Conservation (phyloP, 208 protist genomes). For the Acanthamoeba royreba region DNA sequence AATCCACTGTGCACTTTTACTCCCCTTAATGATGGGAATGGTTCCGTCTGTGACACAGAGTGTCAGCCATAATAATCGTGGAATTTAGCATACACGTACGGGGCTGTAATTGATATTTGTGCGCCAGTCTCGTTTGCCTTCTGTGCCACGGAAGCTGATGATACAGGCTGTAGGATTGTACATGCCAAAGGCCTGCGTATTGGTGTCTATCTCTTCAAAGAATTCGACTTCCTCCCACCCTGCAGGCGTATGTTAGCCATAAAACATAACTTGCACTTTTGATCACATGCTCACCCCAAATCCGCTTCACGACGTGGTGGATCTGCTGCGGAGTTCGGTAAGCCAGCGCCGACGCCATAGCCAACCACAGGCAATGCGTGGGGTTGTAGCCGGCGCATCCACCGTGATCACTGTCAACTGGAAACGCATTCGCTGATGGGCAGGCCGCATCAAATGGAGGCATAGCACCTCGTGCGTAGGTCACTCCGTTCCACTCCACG, state of each 20-base stretch:
- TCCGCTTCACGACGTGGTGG: neutral
- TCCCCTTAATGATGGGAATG: neutral
- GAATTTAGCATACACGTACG: neutral
- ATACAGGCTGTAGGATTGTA: neutral
- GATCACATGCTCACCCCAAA: neutral
- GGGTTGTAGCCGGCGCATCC: too few relatives aligned
- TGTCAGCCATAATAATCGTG: neutral
- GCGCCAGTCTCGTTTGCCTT: neutral
- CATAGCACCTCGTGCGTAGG: too few relatives aligned
- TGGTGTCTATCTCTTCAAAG: neutral
- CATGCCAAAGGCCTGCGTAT: constrained; percentile 6
- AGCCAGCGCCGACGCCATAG: neutral
- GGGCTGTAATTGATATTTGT: constrained; percentile 8
- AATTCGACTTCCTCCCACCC: neutral
- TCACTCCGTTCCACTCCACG: too few relatives aligned
- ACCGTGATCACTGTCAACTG: too few relatives aligned
- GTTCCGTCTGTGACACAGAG: neutral
- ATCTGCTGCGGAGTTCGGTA: neutral
- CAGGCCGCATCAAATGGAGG: too few relatives aligned
- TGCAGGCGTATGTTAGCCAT: too few relatives aligned
- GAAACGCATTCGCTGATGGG: too few relatives aligned
- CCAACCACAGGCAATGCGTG: neutral
- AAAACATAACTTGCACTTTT: neutral
- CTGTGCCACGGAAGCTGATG: constrained; percentile 15
- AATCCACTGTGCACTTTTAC: neutral